phyloP scores from a whole-genome alignment of 2,329 filamentous ascomycete species.

The Stromatinia cepivora region DNA sequence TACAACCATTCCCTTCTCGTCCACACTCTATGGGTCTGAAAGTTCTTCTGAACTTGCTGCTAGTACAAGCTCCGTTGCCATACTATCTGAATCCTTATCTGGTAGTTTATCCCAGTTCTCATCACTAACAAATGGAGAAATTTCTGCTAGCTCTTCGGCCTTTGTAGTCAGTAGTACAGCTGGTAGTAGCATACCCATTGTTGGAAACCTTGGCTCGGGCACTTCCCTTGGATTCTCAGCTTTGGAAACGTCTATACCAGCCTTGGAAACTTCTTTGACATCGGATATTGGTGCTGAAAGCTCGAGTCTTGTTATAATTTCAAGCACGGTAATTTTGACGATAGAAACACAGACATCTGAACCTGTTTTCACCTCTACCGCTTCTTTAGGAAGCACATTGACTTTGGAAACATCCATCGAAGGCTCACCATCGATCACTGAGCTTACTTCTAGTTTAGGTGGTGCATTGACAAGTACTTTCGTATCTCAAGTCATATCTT shows the following conservation, averaged over 20 bases:
- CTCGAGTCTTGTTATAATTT: background rate
- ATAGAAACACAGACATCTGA: background rate
- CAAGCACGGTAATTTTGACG: background rate
- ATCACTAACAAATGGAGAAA: background rate
- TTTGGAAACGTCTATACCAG: background rate
- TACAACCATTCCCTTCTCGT: background rate
- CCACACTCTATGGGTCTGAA: background rate
- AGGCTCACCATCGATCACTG: background rate
- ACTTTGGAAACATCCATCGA: background rate
- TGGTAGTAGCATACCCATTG: background rate
- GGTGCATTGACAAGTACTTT: background rate
- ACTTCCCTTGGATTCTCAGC: background rate
- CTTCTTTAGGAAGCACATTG: background rate
- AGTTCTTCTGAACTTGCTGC: background rate
- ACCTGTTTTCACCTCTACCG: background rate
- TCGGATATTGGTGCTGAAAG: background rate
- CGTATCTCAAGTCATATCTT: background rate
- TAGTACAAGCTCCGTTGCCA: background rate
- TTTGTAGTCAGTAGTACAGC: background rate
- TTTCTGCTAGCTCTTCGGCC: background rate
- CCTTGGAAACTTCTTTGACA: background rate
- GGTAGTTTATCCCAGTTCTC: background rate
- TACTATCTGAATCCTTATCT: background rate
- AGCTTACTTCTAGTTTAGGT: background rate
- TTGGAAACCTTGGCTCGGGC: background rate